These are phyloP conservation scores for Asparagopsis taxiformis DNA, from an alignment of 31 red algal genomes.

Conservation along the genomic window DNA sequence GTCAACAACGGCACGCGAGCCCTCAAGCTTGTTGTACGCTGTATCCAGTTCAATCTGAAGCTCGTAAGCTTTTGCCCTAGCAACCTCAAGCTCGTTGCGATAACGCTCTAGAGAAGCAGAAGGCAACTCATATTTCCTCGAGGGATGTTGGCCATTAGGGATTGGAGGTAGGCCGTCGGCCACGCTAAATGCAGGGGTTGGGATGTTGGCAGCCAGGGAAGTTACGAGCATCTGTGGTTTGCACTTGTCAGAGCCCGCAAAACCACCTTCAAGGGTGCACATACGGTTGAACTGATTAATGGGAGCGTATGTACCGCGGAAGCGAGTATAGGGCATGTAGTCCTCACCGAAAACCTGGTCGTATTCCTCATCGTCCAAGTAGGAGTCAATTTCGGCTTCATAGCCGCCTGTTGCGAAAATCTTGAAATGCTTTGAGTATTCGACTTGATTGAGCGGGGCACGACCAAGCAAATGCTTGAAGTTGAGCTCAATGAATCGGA, in stretches of 20 bases:
- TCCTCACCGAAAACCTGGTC: conserved; percentile 70
- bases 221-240: conserved; percentile 36
- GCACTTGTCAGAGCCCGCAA: conserved; percentile 61
- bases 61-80: conserved; percentile 40
- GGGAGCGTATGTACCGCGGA: conserved; percentile 70
- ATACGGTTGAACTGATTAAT: conserved; percentile 65
- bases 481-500: conserved; percentile 81
- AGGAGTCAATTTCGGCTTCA: conserved; percentile 79
- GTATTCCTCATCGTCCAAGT: conserved; percentile 82
- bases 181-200: conserved; percentile 26
- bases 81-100: conserved; percentile 48
- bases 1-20: conserved; percentile 12
- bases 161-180: conserved; percentile 61
- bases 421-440: conserved; percentile 61
- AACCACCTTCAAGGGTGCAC: conserved; percentile 62
- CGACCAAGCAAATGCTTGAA: conserved; percentile 87
- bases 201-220: conserved; percentile 44
- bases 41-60: conserved; percentile 50
- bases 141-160: conserved; percentile 61
- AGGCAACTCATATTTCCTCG: conserved; percentile 51
- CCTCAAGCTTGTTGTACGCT: conserved; percentile 31
- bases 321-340: conserved; percentile 49
- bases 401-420: conserved; percentile 73
- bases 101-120: conserved; percentile 36
- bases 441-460: conserved; percentile 64